Base-by-base conservation (phyloP, 805 yeast species). In the Ogataea pilisensis region DNA sequence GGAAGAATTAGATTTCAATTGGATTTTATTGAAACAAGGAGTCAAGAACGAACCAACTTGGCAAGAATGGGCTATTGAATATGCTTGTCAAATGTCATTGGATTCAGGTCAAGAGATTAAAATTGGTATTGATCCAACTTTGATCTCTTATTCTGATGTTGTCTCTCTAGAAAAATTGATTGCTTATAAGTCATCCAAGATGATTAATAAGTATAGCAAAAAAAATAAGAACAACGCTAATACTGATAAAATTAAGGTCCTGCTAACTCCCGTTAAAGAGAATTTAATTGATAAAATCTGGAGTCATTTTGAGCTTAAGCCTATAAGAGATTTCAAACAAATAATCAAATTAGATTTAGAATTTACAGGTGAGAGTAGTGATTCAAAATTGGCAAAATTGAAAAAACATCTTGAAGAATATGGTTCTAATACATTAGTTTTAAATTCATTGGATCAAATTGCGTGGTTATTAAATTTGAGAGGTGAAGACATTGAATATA, bases 391-490 rank as follows among this genome's bases (percentile, higher is more conserved):
- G 31, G 54, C 54, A 2, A 72, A 74, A 41, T 64, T 82, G 24
- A 45, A 69, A 35, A 44, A 56, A 9, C 60, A 79, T 54, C 53
- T 54, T 39, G 41, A 61, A 62, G 65, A 57, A 24, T 42, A 50
- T 39, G 51, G 51, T 3, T 48, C 54, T 12, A 37, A 49, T 7
- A 50, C 60, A 1, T 30, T 65, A 39, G 66, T 76, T 9, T 59
- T 75, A 6, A 64, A 70, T 41, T 69, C 78, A 4, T 64, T 90
- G 38, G 97, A 91, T 65, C 96, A 90, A 51, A 78, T 89, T 46
- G 93, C 95, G 7, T 90, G 96, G 96, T 64, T 89, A 32, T 74
- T 89, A 57, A 91, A 91, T 57, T 65, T 91, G 41, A 77, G 99
- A 48, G 70, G 71, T 31, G 48, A 58, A 37, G 82, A 76, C 54